Evolutionary conservation across 768 basidiomycete species (phyloP).

Genomic region (Leucogyrophana mollusca): DNA sequence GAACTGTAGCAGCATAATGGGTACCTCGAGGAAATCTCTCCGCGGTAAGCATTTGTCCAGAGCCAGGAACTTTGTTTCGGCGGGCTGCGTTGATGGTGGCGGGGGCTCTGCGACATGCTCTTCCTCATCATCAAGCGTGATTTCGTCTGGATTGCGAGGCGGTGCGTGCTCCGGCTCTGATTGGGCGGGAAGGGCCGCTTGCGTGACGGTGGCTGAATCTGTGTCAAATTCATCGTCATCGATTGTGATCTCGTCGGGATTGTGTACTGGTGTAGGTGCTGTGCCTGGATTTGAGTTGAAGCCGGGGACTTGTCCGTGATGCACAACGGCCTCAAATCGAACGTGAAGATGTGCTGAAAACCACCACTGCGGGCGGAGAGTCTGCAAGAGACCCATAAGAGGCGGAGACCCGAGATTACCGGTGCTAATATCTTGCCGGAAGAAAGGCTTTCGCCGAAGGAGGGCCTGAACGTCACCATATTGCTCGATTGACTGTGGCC

Average conservation of each 20-base stretch:
- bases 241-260: constrained; percentile 41
- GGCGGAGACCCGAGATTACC: constrained; percentile 86
- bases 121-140: constrained; percentile 46
- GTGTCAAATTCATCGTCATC: constrained; percentile 31
- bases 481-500: constrained; percentile 85
- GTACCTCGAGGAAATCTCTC: constrained; percentile 80
- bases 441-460: constrained; percentile 75
- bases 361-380: constrained; percentile 83
- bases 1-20: constrained; percentile 4
- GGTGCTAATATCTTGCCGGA: constrained; percentile 62
- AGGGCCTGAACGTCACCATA: constrained; percentile 70
- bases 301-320: constrained; percentile 32
- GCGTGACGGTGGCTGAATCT: constrained; percentile 5
- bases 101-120: constrained; percentile 37
- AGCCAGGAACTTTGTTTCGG: constrained; percentile 78
- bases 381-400: constrained; percentile 70
- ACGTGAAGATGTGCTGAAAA: constrained; percentile 91
- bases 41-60: constrained; percentile 84
- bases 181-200: no score
- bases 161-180: constrained; percentile 48
- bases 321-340: constrained; percentile 73
- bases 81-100: constrained; percentile 19
- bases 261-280: constrained; percentile 8
- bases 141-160: constrained; percentile 49
- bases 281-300: not conserved